Percentiles rank a stretch among this genome's conserved stretches.
phyloP scores from a whole-genome alignment of 768 basidiomycete genomes.

The Auricularia auricula-judae region DNA sequence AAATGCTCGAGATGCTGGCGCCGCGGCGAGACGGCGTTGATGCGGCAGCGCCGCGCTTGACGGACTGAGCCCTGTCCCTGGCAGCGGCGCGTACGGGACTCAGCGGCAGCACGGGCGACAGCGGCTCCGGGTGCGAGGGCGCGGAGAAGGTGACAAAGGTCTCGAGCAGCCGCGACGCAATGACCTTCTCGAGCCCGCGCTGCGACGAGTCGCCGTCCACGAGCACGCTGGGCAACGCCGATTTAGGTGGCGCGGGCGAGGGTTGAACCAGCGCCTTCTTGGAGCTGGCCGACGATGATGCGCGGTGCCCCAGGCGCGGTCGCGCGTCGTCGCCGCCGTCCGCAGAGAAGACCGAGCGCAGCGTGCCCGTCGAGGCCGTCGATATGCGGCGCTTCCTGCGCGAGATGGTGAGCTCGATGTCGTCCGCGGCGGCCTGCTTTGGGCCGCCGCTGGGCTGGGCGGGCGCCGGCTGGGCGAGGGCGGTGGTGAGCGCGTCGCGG shows the following conservation, averaged over 20 bases:
- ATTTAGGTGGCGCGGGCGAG: background rate
- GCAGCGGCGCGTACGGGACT: background rate
- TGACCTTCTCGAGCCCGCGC: constrained; percentile 53
- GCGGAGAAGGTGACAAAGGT: constrained; percentile 44
- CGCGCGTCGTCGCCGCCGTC: background rate
- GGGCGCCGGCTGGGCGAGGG: constrained; percentile 45
- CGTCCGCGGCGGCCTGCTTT: constrained; percentile 52
- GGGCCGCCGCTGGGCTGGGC: constrained; percentile 28
- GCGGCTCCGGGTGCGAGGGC: background rate
- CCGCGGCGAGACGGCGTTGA: background rate
- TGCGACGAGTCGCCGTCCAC: constrained; percentile 32
- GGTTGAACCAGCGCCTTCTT: background rate
- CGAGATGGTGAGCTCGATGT: constrained; percentile 50
- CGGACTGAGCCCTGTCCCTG: background rate
- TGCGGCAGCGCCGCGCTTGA: background rate
- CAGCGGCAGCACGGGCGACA: constrained; percentile 7
- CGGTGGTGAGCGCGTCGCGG: constrained; percentile 67
- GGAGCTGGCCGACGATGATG: background rate
- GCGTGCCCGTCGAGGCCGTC: background rate
- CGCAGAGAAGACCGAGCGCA: background rate
- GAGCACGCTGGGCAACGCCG: background rate
- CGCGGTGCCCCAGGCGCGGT: background rate
- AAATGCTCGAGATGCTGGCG: background rate
- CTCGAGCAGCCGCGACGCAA: constrained; percentile 64
- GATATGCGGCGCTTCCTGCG: constrained; percentile 40